phyloP scores from a whole-genome alignment of 225 moss, liverwort and hornwort genomes.

The Pseudisothecium myosuroides region DNA sequence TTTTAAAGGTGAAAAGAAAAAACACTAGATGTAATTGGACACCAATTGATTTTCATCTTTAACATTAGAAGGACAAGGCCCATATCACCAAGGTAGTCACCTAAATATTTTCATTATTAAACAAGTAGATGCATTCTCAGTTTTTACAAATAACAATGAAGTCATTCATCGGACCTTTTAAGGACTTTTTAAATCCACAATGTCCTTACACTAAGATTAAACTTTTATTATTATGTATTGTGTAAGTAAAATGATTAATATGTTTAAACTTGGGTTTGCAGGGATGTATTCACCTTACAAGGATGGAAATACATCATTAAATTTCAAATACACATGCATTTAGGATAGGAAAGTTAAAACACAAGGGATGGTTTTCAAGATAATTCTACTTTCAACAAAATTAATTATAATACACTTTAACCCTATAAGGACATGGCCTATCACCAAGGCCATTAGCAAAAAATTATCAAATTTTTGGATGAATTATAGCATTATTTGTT shows the following conservation, averaged over 20 bases:
- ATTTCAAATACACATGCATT: neutral
- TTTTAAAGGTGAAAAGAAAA: neutral
- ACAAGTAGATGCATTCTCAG: neutral
- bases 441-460: neutral
- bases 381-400: neutral
- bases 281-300: neutral
- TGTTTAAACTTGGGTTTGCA: neutral
- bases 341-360: neutral
- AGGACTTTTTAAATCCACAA: neutral
- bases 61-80: accelerated
- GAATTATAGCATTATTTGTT: neutral
- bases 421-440: neutral
- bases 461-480: neutral
- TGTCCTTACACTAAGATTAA: neutral
- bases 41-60: neutral
- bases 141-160: neutral
- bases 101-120: neutral
- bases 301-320: neutral
- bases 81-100: neutral
- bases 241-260: neutral
- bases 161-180: neutral
- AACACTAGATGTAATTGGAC: neutral
- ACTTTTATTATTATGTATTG: neutral
- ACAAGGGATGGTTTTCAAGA: neutral
- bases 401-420: too few species aligned